A percentile compares a stretch with the other conserved stretches of the same genome.
Conservation (phyloP, 805 yeast species). For the Saccharomycopsis fibuligera region DNA sequence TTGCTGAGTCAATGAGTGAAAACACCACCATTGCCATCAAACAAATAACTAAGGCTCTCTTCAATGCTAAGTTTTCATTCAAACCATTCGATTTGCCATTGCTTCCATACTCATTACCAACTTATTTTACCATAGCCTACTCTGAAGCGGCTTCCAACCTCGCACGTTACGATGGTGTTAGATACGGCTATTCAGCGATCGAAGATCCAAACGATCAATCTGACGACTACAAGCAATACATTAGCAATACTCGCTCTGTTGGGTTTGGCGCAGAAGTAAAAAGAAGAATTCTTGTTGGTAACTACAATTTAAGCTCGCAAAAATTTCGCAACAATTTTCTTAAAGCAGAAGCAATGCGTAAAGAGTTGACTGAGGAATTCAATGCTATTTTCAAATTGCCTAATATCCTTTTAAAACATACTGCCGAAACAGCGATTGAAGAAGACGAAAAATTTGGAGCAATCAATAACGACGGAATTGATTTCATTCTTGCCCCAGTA, state of each 20-base stretch:
- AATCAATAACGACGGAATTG: constrained; percentile 42
- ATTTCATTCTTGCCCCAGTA: constrained; percentile 71
- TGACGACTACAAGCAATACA: constrained; percentile 33
- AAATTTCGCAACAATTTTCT: constrained; percentile 64
- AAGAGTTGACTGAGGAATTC: constrained; percentile 56
- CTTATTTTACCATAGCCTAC: constrained; percentile 83
- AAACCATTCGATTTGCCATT: constrained; percentile 66
- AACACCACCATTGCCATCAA: constrained; percentile 44
- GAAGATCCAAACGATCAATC: constrained; percentile 26
- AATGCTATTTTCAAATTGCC: constrained; percentile 51
- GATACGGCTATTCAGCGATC: constrained; percentile 61
- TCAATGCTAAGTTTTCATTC: constrained; percentile 40
- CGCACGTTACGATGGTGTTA: constrained; percentile 82
- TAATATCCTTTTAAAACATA: constrained; percentile 33
- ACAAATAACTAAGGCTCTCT: constrained; percentile 37
- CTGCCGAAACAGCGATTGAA: constrained; percentile 13
- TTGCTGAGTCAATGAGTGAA: constrained; percentile 46
- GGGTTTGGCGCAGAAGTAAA: constrained; percentile 83
- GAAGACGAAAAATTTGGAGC: constrained; percentile 19
- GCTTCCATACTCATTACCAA: constrained; percentile 58
- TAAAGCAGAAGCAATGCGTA: constrained; percentile 66
- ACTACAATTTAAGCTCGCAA: constrained; percentile 74
- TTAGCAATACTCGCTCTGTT: constrained; percentile 50
- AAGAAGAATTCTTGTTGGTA: constrained; percentile 78
- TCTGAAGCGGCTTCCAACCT: constrained; percentile 93